Conservation (phyloP, 345 rosid species). For the Citrus trifoliata region DNA sequence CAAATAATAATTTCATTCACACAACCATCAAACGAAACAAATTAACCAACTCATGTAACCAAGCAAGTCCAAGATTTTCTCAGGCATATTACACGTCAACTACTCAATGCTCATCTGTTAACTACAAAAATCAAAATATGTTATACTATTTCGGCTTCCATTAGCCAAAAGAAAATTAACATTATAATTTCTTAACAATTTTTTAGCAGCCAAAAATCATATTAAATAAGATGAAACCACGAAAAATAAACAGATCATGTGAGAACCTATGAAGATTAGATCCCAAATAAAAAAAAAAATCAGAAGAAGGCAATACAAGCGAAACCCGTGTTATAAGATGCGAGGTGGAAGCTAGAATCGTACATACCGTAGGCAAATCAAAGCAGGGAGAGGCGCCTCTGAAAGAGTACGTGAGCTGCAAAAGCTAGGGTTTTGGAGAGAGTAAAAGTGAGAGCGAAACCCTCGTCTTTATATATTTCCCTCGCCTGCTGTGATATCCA, state of each 20-base stretch:
- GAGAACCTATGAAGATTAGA: neutral
- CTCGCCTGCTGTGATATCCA: too few relatives aligned
- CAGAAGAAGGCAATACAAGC: neutral
- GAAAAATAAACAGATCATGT: neutral
- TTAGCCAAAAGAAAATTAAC: neutral
- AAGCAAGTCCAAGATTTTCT: neutral
- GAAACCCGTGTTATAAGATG: neutral
- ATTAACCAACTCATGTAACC: neutral
- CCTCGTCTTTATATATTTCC: neutral
- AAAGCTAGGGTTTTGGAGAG: conserved; percentile 11
- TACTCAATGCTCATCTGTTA: neutral
- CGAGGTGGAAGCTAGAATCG: neutral
- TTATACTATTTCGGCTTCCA: neutral
- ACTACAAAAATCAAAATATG: neutral
- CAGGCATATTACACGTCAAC: neutral
- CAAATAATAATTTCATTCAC: too few relatives aligned
- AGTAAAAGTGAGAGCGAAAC: neutral
- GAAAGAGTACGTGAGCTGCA: neutral
- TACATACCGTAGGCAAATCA: conserved; percentile 7
- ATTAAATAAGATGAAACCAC: neutral
- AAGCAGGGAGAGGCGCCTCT: conserved; percentile 8
- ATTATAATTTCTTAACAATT: neutral
- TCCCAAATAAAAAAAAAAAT: neutral
- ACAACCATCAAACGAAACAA: too few relatives aligned
- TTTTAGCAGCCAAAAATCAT: neutral